Evolutionary conservation across 805 yeast genomes (phyloP).

Genomic region (Teunomyces gatunensis): DNA sequence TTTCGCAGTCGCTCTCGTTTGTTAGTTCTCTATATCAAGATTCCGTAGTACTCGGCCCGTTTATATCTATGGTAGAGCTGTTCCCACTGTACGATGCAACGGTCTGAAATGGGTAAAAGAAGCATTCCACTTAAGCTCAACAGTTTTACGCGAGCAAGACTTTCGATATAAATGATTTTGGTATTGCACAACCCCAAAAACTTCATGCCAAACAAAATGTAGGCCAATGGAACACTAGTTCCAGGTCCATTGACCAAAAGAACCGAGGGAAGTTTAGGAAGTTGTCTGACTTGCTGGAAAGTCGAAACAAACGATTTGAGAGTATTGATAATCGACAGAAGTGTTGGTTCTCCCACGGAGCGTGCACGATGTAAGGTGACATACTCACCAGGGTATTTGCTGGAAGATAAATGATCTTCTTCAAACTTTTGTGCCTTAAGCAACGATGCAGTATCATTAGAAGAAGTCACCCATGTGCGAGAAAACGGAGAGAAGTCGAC

Average conservation of each 20-base stretch:
- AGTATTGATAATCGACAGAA: conserved; percentile 48
- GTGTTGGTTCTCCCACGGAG: conserved; percentile 52
- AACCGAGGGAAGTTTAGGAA: conserved; percentile 39
- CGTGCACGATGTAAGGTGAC: conserved; percentile 55
- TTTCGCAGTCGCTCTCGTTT: not conserved
- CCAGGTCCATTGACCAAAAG: conserved; percentile 79
- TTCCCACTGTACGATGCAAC: conserved; percentile 91
- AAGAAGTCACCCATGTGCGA: conserved; percentile 43
- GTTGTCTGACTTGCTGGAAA: conserved; percentile 20
- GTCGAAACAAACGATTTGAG: conserved; percentile 33
- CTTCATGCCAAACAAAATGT: conserved; percentile 51
- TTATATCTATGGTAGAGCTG: conserved; percentile 48
- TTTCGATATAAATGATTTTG: conserved; percentile 75
- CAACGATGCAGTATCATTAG: conserved; percentile 52
- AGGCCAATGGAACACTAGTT: conserved; percentile 68
- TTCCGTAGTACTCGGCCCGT: conserved; percentile 73
- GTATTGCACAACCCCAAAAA: conserved; percentile 46
- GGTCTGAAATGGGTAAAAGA: conserved; percentile 66
- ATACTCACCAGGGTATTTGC: conserved; percentile 15
- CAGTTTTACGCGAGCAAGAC: conserved; percentile 74
- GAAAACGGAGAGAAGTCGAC: conserved; percentile 26
- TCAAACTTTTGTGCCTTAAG: conserved; percentile 39
- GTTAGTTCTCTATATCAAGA: conserved; percentile 50
- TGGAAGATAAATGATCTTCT: conserved; percentile 11
- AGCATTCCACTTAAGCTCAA: conserved; percentile 77